phyloP scores from a whole-genome alignment of 2,329 filamentous ascomycete genomes.

The Ophiostoma ulmi region DNA sequence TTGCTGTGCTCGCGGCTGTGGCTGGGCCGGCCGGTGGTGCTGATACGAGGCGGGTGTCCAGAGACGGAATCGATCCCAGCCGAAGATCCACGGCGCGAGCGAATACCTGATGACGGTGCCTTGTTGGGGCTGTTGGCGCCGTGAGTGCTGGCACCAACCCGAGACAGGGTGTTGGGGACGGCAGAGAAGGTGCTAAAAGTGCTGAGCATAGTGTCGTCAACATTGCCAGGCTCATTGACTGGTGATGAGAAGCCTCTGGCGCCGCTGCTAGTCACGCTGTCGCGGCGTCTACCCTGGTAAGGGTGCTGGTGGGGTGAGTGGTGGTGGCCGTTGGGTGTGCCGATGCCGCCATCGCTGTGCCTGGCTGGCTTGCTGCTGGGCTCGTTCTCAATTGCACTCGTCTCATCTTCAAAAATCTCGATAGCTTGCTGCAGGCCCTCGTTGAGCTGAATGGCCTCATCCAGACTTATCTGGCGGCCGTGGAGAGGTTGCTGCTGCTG shows the following conservation, averaged over 20 bases:
- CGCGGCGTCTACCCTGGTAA: constrained; percentile 29
- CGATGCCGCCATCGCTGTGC: constrained; percentile 24
- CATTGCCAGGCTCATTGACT: constrained; percentile 42
- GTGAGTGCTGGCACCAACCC: constrained; percentile 4
- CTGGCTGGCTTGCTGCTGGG: constrained; percentile 25
- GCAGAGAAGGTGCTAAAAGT: constrained; percentile 86
- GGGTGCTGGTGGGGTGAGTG: constrained; percentile 31
- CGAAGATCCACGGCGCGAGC: constrained; percentile 5
- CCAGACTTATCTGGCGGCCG: constrained; percentile 44
- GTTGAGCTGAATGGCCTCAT: constrained; percentile 52
- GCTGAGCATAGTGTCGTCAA: constrained; percentile 71
- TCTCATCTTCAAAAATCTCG: constrained; percentile 57
- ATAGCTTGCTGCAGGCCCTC: constrained; percentile 55
- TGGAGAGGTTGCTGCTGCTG: constrained; percentile 28
- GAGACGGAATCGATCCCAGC: neutral
- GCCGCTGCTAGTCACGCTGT: constrained; percentile 7
- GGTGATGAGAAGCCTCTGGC: constrained; percentile 17
- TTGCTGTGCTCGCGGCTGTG: constrained; percentile 45
- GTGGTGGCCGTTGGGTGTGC: constrained; percentile 14
- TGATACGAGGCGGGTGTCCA: constrained; percentile 13
- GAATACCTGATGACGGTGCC: constrained; percentile 28
- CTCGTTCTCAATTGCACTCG: constrained; percentile 31
- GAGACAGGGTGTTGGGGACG: constrained; percentile 58
- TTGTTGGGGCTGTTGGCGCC: constrained; percentile 59
- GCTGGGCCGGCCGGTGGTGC: constrained; percentile 33